These are phyloP conservation scores for Didymella arachidicola DNA, from an alignment of 2,329 filamentous ascomycete species.

Conservation along the genomic window DNA sequence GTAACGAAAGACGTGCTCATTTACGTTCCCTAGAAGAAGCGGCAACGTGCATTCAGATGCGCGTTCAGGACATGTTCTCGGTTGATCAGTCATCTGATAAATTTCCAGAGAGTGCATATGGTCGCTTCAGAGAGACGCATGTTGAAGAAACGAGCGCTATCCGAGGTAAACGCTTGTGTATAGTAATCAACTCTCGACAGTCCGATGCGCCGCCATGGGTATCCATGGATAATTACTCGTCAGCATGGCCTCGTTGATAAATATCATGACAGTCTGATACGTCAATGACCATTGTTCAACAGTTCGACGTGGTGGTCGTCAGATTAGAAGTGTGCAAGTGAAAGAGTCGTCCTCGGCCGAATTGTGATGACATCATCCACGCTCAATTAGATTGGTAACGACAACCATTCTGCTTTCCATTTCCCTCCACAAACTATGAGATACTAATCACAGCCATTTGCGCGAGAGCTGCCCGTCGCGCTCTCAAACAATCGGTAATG, in stretches of 20 bases:
- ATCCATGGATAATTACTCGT: background rate
- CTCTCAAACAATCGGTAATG: too few relatives aligned
- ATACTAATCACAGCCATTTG: background rate
- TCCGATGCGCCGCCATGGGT: background rate
- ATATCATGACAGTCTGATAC: background rate
- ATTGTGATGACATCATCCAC: conserved; percentile 1
- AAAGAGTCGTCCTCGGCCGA: background rate
- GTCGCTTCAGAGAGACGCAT: background rate
- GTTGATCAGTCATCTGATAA: conserved; percentile 10
- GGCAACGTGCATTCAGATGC: background rate
- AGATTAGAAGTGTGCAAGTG: background rate
- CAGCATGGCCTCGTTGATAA: background rate
- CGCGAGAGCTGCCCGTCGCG: background rate
- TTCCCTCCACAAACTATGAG: background rate
- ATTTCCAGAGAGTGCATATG: background rate
- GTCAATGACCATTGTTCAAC: background rate
- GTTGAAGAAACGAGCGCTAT: conserved; percentile 3
- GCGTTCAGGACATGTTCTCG: background rate
- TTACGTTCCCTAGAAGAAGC: background rate
- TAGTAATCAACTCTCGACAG: conserved; percentile 10
- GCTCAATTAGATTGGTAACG: background rate
- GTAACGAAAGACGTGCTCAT: background rate
- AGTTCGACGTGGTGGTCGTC: background rate
- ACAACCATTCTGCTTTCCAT: background rate
- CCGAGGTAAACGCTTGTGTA: conserved; percentile 11